Base-by-base conservation (phyloP, 176 grass and related monocot genomes). In the Oryza brachyantha region DNA sequence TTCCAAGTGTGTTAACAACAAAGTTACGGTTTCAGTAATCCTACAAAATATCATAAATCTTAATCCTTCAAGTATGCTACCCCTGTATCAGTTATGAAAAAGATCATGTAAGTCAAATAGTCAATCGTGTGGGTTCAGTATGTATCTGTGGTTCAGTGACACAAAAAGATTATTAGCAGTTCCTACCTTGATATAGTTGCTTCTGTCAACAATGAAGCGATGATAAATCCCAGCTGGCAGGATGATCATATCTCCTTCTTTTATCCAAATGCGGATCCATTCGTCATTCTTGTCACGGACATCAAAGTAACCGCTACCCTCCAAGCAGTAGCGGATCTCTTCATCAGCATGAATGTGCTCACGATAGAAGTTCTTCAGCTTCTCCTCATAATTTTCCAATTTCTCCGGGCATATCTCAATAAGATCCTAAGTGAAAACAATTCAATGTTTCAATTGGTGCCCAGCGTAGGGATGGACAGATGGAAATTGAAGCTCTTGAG, bases 271-370 rank as follows among this genome's bases (percentile, higher is more conserved):
- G 19, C 90, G 66, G 42, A 98, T 81, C 96, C 92, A 98, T 8
- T 50, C 78, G 76, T 98, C 90, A 59, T 93, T 86, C 83, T 93
- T 98, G 83, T 85, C 86, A 7, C 81, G 92, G 59, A 94, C 74
- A 46, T 94, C 96, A 65, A 98, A 98, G 70, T 91, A 98, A 29
- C 96, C 90, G 7, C 92, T 85, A 63, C 96, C 92, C 57, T 88
- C 92, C 82, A 98, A 87, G 81, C 92, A 94, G 73, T 94, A 98
- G 29, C 90, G 90, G 77, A 94, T 98, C 90, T 94, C 96, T 84
- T 98, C 96, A 3, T 94, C 96, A 25, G 74, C 70, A 8, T 98
- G 96, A 80, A 94, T 93, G 74, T 98, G 96, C 74, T 98, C 90
- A 39, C 36, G 50, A 83, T 91, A 98, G 73, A 94, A 94, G 61